Evolutionary conservation across 805 yeast genomes (phyloP), one percentile per base, ranked within the genome.

Genomic region (Ogataea philodendri): DNA sequence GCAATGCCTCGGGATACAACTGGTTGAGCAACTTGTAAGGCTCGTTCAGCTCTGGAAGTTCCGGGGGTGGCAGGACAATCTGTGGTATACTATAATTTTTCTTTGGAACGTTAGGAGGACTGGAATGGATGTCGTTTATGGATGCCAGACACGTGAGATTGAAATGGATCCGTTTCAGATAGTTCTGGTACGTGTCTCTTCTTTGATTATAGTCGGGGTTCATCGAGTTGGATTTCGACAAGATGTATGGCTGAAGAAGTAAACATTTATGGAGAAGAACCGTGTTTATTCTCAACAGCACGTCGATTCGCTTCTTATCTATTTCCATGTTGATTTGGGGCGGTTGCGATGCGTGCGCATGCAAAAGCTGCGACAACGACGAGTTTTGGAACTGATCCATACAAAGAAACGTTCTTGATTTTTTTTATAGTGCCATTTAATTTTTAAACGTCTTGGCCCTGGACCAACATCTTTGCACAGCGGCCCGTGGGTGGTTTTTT

Each of bases 1-100:
- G 51, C 31, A 53, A 39, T 5, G 77, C 76, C 41, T 75, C 80
- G 0, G 78, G 79, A 42, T 74, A 76, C 22, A 76, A 49, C 34
- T 68, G 55, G 29, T 54, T 53, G 33, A 58, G 39, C 8, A 44
- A 14, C 31, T 62, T 60, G 51, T 76, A 76, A 25, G 69, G 62
- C 23, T 65, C 69, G 32, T 60, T 59, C 26, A 76, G 59, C 45
- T 74, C 81, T 0, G 79, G 78, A 59, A 74, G 63, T 28, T 73
- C 79, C 3, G 67, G 67, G 6, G 81, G 81, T 5, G 82, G 70
- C 1, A 72, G 60, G 40, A 74, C 64, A 25, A 75, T 70, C 19
- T 69, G 65, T 2, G 82, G 82, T 13, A 54, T 44, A 22, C 53
- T 43, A 29, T 55, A 54, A 37, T 51, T 55, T 30, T 55, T 57